phyloP scores from a whole-genome alignment of 2,329 filamentous ascomycete genomes.

The Colletotrichum karsti region DNA sequence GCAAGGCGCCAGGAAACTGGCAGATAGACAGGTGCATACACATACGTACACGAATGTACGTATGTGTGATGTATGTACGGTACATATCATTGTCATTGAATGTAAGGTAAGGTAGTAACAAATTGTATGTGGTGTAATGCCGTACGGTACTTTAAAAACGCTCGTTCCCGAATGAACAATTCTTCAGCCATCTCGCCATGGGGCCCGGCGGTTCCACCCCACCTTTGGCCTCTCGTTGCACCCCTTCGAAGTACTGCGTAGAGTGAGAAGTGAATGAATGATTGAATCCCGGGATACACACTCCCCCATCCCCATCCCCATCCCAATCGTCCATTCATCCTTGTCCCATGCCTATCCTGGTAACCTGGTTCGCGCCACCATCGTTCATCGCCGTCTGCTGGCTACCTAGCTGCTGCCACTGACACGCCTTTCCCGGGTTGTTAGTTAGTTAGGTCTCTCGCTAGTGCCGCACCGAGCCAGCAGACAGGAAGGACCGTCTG shows the following conservation, averaged over 20 bases:
- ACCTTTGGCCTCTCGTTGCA: conserved; percentile 4
- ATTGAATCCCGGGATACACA: too few relatives aligned
- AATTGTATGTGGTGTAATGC: too few relatives aligned
- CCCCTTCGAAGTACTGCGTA: conserved; percentile 17
- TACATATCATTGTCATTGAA: too few relatives aligned
- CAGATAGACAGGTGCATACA: conserved; percentile 12
- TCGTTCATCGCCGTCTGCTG: conserved; percentile 7
- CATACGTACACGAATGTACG: background rate
- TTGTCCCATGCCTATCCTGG: conserved; percentile 22
- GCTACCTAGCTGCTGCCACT: conserved; percentile 15
- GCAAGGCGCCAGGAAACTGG: background rate
- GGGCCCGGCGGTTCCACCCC: conserved; percentile 10
- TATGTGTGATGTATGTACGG: too few relatives aligned
- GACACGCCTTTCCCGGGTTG: conserved; percentile 4
- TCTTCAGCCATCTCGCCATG: conserved; percentile 27
- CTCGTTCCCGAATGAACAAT: conserved; percentile 26
- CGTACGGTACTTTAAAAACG: too few relatives aligned
- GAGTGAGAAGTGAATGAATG: too few relatives aligned
- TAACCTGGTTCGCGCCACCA: conserved; percentile 19
- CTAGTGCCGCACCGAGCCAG: conserved; percentile 17
- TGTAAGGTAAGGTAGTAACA: background rate
- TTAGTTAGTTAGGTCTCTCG: conserved; percentile 16
- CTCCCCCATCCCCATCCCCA: conserved; percentile 11
- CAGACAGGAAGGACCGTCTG: conserved; percentile 12
- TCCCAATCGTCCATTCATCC: conserved; percentile 1